These are phyloP conservation scores for Fusarium sp. DNA, from an alignment of 2,329 filamentous ascomycete species.

Conservation along the genomic window DNA sequence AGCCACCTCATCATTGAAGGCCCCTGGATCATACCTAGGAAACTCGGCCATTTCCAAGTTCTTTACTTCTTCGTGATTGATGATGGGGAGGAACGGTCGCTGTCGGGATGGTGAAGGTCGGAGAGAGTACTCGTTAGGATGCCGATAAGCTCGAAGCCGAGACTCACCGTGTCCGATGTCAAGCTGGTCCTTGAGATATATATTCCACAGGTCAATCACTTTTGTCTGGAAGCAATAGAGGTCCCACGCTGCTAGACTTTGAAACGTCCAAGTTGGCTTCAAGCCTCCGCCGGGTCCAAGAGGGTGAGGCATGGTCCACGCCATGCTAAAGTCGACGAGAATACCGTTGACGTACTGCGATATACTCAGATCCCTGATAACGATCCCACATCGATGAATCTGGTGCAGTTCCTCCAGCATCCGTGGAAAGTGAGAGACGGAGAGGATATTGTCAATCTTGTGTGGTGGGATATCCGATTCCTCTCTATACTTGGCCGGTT, in stretches of 20 bases:
- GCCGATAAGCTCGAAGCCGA: background rate
- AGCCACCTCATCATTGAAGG: background rate
- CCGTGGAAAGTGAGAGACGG: background rate
- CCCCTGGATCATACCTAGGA: slow-evolving; percentile 4
- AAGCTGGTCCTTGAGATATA: background rate
- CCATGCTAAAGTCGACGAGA: slow-evolving; percentile 5
- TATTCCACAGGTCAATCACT: background rate
- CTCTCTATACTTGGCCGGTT: background rate
- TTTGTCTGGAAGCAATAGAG: background rate
- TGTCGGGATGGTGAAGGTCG: background rate
- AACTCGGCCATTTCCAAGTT: background rate
- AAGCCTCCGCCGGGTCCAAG: background rate
- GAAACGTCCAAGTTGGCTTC: slow-evolving; percentile 10
- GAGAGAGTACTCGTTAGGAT: background rate
- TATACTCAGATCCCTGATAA: background rate
- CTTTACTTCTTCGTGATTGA: background rate
- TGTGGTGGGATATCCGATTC: background rate
- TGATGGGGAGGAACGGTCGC: slow-evolving; percentile 7
- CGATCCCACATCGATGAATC: slow-evolving; percentile 4
- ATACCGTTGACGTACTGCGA: slow-evolving; percentile 19
- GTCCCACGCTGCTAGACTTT: slow-evolving; percentile 17
- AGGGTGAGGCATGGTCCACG: slow-evolving; percentile 5
- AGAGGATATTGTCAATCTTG: background rate
- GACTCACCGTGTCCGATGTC: background rate
- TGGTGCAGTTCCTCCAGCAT: slow-evolving; percentile 11